A percentile compares a stretch with the other conserved stretches of the same genome.
phyloP scores from a whole-genome alignment of 2,329 filamentous ascomycete genomes.

The Colletotrichum caudatum region DNA sequence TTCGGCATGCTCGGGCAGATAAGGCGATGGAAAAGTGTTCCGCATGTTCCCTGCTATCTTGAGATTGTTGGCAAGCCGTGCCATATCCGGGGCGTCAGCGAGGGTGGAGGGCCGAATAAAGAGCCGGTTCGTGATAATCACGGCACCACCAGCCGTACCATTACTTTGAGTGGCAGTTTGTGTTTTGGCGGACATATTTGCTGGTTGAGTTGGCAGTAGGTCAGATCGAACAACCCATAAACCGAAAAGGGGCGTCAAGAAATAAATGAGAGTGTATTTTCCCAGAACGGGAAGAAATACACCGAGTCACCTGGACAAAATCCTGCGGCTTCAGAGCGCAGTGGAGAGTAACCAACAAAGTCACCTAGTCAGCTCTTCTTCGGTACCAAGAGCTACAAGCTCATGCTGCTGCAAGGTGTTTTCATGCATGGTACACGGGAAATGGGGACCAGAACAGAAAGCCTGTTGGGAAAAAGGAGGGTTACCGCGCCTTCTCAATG shows the following conservation, averaged over 20 bases:
- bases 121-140: slow-evolving; percentile 24
- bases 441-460: slow-evolving; percentile 1
- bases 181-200: slow-evolving; percentile 15
- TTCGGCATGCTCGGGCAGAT: slow-evolving; percentile 47
- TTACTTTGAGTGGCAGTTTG: slow-evolving; percentile 14
- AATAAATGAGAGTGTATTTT: neutral
- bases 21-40: slow-evolving; percentile 43
- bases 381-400: slow-evolving; percentile 12
- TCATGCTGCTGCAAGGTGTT: slow-evolving; percentile 13
- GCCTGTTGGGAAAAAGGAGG: neutral
- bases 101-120: slow-evolving; percentile 28
- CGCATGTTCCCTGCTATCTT: slow-evolving; percentile 35
- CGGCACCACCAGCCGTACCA: neutral
- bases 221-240: neutral
- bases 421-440: slow-evolving; percentile 11
- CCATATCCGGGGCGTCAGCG: slow-evolving; percentile 36
- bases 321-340: slow-evolving; percentile 6
- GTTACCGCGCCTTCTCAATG: neutral
- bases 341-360: slow-evolving; percentile 29
- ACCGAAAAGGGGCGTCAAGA: neutral
- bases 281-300: neutral
- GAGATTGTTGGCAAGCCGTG: slow-evolving; percentile 32
- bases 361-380: slow-evolving; percentile 11
- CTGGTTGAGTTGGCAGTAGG: neutral
- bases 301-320: slow-evolving; percentile 17